A percentile compares a stretch with the other conserved stretches of the same genome.
Conservation (phyloP, 805 yeast species). For the Saturnispora diversa region DNA sequence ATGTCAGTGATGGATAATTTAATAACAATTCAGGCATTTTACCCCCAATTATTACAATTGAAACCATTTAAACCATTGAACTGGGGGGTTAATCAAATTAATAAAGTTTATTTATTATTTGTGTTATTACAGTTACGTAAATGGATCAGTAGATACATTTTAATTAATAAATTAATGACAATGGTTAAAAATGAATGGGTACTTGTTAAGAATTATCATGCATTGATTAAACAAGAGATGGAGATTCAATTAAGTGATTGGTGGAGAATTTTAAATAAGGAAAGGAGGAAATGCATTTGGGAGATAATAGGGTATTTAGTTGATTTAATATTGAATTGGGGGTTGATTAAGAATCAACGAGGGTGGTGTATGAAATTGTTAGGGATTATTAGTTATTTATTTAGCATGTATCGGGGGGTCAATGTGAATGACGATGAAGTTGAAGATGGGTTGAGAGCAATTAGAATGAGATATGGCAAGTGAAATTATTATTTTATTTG, state of each 20-base stretch:
- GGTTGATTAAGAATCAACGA: conserved; percentile 27
- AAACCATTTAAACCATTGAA: conserved; percentile 14
- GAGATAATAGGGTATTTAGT: conserved; percentile 27
- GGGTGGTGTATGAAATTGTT: conserved; percentile 37
- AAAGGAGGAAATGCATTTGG: conserved; percentile 20
- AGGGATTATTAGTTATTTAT: conserved; percentile 1
- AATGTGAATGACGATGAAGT: not conserved
- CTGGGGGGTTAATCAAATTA: conserved; percentile 18
- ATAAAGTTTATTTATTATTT: conserved; percentile 26
- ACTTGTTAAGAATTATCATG: conserved; percentile 12
- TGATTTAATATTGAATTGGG: conserved; percentile 26
- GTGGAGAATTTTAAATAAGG: conserved; percentile 20
- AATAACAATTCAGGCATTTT: conserved; percentile 23
- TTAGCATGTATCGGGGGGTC: conserved; percentile 1
- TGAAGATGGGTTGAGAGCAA: not conserved
- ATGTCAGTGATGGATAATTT: conserved; percentile 26
- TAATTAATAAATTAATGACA: conserved; percentile 19
- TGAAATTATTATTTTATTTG: too few species aligned
- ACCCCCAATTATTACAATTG: conserved; percentile 12
- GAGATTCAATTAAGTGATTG: conserved; percentile 13
- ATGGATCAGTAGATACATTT: conserved; percentile 18
- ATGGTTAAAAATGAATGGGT: conserved; percentile 21
- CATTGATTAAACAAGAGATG: conserved; percentile 6
- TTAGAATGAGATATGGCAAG: not conserved
- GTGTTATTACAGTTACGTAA: conserved; percentile 25